These are phyloP conservation scores for Saccharomycopsis schoenii DNA, from an alignment of 805 yeast species.

Conservation along the genomic window DNA sequence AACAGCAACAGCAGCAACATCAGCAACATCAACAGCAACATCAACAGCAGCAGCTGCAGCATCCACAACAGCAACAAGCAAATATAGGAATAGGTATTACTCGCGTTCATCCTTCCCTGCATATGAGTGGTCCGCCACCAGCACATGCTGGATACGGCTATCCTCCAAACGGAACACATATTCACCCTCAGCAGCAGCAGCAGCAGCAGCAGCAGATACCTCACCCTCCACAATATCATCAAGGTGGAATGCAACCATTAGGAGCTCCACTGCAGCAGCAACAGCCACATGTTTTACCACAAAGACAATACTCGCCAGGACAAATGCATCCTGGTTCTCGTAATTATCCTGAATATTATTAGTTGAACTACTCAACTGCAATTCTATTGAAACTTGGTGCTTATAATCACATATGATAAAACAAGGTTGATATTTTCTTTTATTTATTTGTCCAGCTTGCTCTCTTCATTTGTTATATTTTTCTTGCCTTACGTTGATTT, in stretches of 20 bases:
- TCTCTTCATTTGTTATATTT: too few relatives aligned
- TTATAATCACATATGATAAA: too few relatives aligned
- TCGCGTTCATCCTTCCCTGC: neutral
- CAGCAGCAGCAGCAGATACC: slow-evolving; percentile 4
- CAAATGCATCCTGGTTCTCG: neutral
- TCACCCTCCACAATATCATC: slow-evolving; percentile 8
- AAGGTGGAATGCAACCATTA: slow-evolving; percentile 2
- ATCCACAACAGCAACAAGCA: slow-evolving; percentile 20
- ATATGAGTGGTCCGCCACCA: neutral
- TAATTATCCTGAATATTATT: neutral
- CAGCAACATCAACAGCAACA: slow-evolving; percentile 17
- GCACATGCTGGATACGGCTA: neutral
- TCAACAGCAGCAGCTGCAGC: slow-evolving; percentile 22
- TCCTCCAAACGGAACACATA: neutral
- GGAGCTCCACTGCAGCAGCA: neutral
- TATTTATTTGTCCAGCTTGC: too few relatives aligned
- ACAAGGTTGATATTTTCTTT: too few relatives aligned
- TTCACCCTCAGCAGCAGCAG: neutral
- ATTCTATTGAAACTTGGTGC: too few relatives aligned
- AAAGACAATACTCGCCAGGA: neutral
- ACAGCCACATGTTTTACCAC: neutral
- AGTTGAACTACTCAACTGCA: neutral
- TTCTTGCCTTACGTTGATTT: too few relatives aligned
- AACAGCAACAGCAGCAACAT: slow-evolving; percentile 17
- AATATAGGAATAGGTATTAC: neutral